These are phyloP conservation scores for Fonsecaea pugnacius DNA, from an alignment of 2,329 filamentous ascomycete genomes.

Conservation along the genomic window DNA sequence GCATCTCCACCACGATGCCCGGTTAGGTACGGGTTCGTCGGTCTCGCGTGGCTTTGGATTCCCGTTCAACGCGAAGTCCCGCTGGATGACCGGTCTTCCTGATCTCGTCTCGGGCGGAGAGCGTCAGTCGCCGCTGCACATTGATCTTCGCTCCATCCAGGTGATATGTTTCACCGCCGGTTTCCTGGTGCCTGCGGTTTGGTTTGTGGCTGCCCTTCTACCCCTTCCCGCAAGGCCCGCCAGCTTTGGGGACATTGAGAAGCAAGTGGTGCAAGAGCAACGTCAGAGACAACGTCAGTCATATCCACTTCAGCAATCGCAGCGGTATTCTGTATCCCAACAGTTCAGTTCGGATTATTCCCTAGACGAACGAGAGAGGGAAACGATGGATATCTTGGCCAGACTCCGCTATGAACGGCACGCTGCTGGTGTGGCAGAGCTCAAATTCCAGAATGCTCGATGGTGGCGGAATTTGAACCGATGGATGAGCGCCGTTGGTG, in stretches of 20 bases:
- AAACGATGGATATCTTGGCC: conserved; percentile 47
- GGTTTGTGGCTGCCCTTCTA: conserved; percentile 78
- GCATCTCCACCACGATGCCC: conserved; percentile 68
- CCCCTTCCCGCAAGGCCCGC: conserved; percentile 68
- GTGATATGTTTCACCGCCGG: conserved; percentile 75
- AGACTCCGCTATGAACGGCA: conserved; percentile 39
- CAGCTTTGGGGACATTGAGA: conserved; percentile 54
- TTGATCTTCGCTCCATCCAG: conserved; percentile 73
- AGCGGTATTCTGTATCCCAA: conserved; percentile 7
- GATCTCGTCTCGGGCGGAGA: conserved; percentile 63
- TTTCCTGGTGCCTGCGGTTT: conserved; percentile 77
- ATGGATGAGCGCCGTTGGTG: conserved; percentile 62
- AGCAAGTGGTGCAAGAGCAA: conserved; percentile 22
- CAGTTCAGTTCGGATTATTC: not conserved
- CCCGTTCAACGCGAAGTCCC: conserved; percentile 41
- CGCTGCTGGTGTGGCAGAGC: conserved; percentile 52
- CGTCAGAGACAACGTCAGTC: conserved; percentile 38
- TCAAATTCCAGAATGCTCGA: conserved; percentile 61
- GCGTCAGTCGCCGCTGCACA: conserved; percentile 40
- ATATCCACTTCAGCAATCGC: conserved; percentile 8
- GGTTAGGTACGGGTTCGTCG: conserved; percentile 46
- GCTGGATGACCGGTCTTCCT: conserved; percentile 64
- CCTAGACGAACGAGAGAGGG: conserved; percentile 27
- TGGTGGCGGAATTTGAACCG: conserved; percentile 69
- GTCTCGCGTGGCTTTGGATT: conserved; percentile 34